Base-by-base conservation (phyloP, 2,329 filamentous ascomycete genomes). In the Trichophyton equinum region DNA sequence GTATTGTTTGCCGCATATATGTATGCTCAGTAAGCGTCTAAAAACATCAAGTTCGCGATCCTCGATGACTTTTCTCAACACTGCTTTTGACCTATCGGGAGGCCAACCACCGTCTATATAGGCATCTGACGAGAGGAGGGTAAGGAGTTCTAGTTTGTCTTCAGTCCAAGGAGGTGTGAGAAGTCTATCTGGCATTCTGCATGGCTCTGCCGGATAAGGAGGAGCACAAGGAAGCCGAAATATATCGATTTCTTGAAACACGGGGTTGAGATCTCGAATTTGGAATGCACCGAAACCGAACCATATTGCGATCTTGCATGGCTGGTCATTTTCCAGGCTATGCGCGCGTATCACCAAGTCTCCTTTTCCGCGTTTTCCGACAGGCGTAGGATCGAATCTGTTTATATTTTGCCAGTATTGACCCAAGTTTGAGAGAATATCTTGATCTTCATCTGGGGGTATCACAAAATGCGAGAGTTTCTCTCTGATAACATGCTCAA, bases 161-260 rank as follows among this genome's bases (percentile, higher is more conserved):
- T 69, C 65, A 0, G 73, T 74, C 74, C 74, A 77, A 3, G 75
- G 74, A 0, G 65, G 51, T 6, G 65, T 60, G 2, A 78, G 69
- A 1, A 78, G 61, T 57, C 72, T 72, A 49, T 75, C 70, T 0
- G 75, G 75, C 47, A 78, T 71, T 5, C 69, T 68, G 2, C 69
- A 68, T 1, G 71, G 69, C 1, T 64, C 59, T 0, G 69, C 65
- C 13, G 47, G 58, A 25, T 55, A 55, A 36, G 40, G 33, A 3
- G 60, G 60, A 8, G 64, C 62, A 44, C 71, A 71, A 1, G 74
- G 74, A 1, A 75, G 67, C 8, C 68, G 71, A 62, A 74, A 75
- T 33, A 72, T 60, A 57, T 74, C 71, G 15, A 64, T 67, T 58
- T 72, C 68, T 38, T 67, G 67, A 58, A 67, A 68, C 20, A 73